Conservation (phyloP, 176 grass and related monocot species). For the Themeda triandra region DNA sequence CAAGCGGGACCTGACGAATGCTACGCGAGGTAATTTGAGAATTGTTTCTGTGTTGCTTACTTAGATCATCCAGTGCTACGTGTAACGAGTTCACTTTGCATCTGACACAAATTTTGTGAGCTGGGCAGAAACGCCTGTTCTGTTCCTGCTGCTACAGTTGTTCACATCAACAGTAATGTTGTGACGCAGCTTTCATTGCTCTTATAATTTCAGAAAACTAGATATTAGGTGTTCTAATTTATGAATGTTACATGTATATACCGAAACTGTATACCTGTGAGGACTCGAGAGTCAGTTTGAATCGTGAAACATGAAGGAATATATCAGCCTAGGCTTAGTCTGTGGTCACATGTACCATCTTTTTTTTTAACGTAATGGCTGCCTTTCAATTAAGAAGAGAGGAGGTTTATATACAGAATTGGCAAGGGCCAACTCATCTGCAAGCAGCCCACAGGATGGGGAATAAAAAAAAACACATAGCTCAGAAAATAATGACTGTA, state of each 20-base stretch:
- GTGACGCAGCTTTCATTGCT: neutral
- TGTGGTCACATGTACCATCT: neutral
- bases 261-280: neutral
- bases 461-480: neutral
- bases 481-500: neutral
- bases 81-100: conserved; percentile 3
- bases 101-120: neutral
- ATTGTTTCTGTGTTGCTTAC: neutral
- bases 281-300: neutral
- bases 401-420: neutral
- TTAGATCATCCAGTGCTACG: neutral
- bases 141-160: neutral
- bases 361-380: neutral
- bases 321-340: neutral
- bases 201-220: neutral
- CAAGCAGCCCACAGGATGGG: neutral
- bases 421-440: neutral
- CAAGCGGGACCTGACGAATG: conserved; percentile 86
- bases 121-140: neutral
- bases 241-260: neutral
- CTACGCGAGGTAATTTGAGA: conserved; percentile 62
- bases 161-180: neutral
- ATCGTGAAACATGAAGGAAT: conserved; percentile 1
- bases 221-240: neutral
- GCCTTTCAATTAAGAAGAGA: neutral